Evolutionary conservation across 2,329 filamentous ascomycete species (phyloP), one percentile per base, ranked within the genome.

Genomic region (Xylariomycetidae sp.): DNA sequence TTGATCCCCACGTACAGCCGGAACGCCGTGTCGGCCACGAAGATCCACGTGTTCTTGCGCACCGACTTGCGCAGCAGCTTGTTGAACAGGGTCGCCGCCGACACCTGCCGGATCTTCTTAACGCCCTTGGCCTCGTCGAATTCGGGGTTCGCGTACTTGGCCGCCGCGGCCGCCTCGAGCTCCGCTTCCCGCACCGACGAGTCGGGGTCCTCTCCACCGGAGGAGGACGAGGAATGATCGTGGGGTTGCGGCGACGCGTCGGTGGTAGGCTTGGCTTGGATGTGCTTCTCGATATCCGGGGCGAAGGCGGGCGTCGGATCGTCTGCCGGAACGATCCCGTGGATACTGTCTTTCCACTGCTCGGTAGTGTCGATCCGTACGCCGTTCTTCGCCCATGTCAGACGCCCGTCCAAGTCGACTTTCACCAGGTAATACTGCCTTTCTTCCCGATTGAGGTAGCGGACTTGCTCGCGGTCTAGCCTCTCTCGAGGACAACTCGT

Each of bases 1-100:
- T 96, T 95, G 65, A 95, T 92, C 30, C 88, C 88, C 20, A 95
- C 79, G 56, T 94, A 95, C 0, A 95, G 68, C 1, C 85, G 78
- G 57, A 89, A 92, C 1, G 77, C 82, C 1, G 86, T 90, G 59
- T 95, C 88, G 16, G 85, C 83, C 6, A 89, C 88, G 50, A 94
- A 96, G 44, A 95, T 94, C 89, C 89, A 95, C 4, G 85, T 92
- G 51, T 90, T 89, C 42, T 88, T 88, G 58, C 81, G 85, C 25
- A 88, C 84, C 0, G 84, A 81, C 44, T 86, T 83, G 40, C 85
- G 77, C 12, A 92, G 69, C 5, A 94, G 68, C 43, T 85, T 83
- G 57, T 92, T 87, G 56, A 90, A 75, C 4, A 94, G 71, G 1
- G 82, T 81, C 1, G 82, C 77, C 2, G 83, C 77, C 5, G 77